Evolutionary conservation across 306 rosid genomes (phyloP).

Genomic region (Styphnolobium japonicum): DNA sequence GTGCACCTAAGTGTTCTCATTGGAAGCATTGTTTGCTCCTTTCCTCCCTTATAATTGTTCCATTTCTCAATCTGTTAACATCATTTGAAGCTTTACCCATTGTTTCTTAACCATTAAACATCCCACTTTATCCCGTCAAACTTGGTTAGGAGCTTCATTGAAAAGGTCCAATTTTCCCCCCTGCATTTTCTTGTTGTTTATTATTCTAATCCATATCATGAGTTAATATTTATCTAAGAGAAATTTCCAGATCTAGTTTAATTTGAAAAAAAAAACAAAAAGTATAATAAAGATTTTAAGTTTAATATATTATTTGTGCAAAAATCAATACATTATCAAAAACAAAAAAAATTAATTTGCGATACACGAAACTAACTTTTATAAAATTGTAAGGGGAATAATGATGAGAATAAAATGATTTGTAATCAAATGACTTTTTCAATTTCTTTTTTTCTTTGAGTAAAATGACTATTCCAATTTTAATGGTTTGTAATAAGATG

Average conservation of each 20-base stretch:
- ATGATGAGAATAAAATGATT: too few species aligned
- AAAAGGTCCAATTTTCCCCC: neutral
- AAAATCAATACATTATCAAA: neutral
- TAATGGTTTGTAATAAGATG: too few species aligned
- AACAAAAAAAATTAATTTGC: too few species aligned
- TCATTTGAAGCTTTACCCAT: neutral
- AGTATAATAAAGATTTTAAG: neutral
- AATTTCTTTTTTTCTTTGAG: too few species aligned
- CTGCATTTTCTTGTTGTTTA: neutral
- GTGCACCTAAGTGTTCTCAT: constrained; percentile 11
- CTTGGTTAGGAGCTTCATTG: neutral
- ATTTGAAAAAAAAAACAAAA: neutral
- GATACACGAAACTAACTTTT: too few species aligned
- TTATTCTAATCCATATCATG: neutral
- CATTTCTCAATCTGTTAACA: neutral
- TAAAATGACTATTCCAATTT: too few species aligned
- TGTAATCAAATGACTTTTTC: too few species aligned
- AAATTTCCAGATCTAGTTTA: neutral
- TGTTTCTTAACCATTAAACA: neutral
- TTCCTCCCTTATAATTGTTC: neutral
- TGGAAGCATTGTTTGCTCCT: neutral
- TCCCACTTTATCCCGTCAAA: neutral
- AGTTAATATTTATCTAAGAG: neutral
- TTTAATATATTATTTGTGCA: neutral
- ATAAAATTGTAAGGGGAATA: too few species aligned